A percentile compares a stretch with the other conserved stretches of the same genome.
phyloP scores from a whole-genome alignment of 2,329 filamentous ascomycete species.

The Aspergillus sp. region DNA sequence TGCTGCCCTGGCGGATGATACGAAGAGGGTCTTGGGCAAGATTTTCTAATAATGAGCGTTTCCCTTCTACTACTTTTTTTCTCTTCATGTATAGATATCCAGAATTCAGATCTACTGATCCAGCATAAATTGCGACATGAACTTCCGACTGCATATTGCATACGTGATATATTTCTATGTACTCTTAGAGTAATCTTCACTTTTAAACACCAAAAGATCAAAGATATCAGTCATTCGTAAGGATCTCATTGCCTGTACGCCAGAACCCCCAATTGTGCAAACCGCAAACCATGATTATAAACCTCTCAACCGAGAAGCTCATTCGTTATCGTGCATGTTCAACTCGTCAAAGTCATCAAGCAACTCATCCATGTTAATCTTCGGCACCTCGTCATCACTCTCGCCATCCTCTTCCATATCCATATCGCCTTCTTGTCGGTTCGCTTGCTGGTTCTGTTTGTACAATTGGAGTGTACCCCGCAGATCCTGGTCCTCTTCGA shows the following conservation, averaged over 20 bases:
- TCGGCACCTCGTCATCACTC: slow-evolving; percentile 62
- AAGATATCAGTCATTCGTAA: too few relatives aligned
- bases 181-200: neutral
- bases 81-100: too few relatives aligned
- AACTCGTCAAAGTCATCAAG: slow-evolving; percentile 93
- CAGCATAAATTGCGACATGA: too few relatives aligned
- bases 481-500: slow-evolving; percentile 91
- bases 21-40: slow-evolving; percentile 42
- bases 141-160: too few relatives aligned
- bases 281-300: too few relatives aligned
- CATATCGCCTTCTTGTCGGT: slow-evolving; percentile 34
- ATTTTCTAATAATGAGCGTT: slow-evolving; percentile 32
- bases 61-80: too few relatives aligned
- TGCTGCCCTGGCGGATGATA: slow-evolving; percentile 29
- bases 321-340: slow-evolving; percentile 55
- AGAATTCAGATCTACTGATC: too few relatives aligned
- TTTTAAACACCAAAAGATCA: too few relatives aligned
- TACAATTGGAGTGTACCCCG: slow-evolving; percentile 81
- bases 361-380: slow-evolving; percentile 73
- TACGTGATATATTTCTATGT: slow-evolving; percentile 1
- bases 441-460: slow-evolving; percentile 56
- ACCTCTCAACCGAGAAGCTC: neutral
- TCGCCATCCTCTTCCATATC: slow-evolving; percentile 58
- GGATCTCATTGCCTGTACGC: too few relatives aligned
- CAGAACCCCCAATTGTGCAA: too few relatives aligned